Evolutionary conservation across 169 alveolate species (phyloP).

Genomic region (Plasmodium sp.): DNA sequence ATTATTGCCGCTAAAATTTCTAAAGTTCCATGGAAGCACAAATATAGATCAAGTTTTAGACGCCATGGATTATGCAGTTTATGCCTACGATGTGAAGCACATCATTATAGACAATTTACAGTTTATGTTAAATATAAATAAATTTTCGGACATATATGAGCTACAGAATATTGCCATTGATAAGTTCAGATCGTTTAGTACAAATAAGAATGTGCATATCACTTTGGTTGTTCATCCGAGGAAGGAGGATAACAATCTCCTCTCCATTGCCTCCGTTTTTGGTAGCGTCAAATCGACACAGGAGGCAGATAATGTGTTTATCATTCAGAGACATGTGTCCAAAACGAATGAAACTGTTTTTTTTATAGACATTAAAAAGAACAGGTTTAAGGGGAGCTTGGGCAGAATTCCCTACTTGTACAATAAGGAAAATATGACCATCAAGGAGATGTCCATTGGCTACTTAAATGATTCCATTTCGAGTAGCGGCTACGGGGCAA

Average conservation of each 20-base stretch:
- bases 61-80: constrained; percentile 95
- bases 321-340: constrained; percentile 90
- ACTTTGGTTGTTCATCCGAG: constrained; percentile 96
- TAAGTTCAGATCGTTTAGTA: constrained; percentile 91
- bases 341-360: constrained; percentile 48
- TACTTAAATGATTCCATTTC: constrained; percentile 22
- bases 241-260: constrained; percentile 93
- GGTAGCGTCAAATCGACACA: constrained; percentile 97
- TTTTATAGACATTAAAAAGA: constrained; percentile 92
- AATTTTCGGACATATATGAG: constrained; percentile 90
- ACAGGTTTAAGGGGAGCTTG: constrained; percentile 94
- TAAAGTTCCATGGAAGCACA: constrained; percentile 95
- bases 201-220: constrained; percentile 92
- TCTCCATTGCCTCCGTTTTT: constrained; percentile 92
- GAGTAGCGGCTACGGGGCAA: neutral
- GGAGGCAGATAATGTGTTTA: constrained; percentile 96
- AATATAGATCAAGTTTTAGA: constrained; percentile 90
- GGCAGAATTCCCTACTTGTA: constrained; percentile 87
- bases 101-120: constrained; percentile 94
- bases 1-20: constrained; percentile 89
- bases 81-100: constrained; percentile 93
- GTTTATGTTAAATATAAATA: constrained; percentile 91
- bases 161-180: constrained; percentile 92
- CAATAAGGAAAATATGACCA: constrained; percentile 76
- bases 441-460: constrained; percentile 56